Base-by-base conservation (phyloP, 2,329 filamentous ascomycete species). In the Cucurbitaria berberidis region DNA sequence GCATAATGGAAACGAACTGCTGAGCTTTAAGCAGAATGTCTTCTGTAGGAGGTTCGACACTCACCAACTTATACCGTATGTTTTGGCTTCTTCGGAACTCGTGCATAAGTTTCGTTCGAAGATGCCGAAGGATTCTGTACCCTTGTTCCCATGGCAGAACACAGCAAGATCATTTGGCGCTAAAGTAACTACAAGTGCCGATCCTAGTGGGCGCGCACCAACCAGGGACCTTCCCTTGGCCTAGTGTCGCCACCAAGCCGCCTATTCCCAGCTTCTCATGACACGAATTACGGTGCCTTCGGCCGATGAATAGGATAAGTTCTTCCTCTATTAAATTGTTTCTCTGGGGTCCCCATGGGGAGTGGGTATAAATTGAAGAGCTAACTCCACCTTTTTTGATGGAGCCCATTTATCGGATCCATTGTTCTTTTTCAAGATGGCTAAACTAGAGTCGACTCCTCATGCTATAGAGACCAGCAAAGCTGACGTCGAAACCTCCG, bases 1-100 rank as follows among this genome's bases (percentile, higher is more conserved):
- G 79, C 81, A 83, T 81, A 45, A 55, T 69, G 67, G 35, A 42
- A 42, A 24, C 36, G 2, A 32, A 30, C 27, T 43, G 16, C 21
- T 38, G 15, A 18, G 18, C 10, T 2, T 32, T 3, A 39, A 15
- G 3, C 21, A 10, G 9, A n/a, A 13, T 27, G 3, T 27, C 21
- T 27, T 10, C n/a, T 10, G 10, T 8, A 29, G 22, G 2, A 38
- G 3, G 10, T 16, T 15, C 5, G 24, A 29, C 16, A 21, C 30
- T 34, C 10, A 43, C n/a, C 27, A n/a, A 38, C 36, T 39, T 41
- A 41, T 29, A 41, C 16, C 10, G 18, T 9, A 11, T 21, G 5
- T 3, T 18, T 36, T 22, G n/a, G n/a, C 21, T 38, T 38, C 16
- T 7, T 38, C 35, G 22, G n/a, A 24, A 15, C 19, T 2, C 10